Evolutionary conservation across 1,139 yeast species (phyloP).

Genomic region (Geotrichum citri-aurantii): DNA sequence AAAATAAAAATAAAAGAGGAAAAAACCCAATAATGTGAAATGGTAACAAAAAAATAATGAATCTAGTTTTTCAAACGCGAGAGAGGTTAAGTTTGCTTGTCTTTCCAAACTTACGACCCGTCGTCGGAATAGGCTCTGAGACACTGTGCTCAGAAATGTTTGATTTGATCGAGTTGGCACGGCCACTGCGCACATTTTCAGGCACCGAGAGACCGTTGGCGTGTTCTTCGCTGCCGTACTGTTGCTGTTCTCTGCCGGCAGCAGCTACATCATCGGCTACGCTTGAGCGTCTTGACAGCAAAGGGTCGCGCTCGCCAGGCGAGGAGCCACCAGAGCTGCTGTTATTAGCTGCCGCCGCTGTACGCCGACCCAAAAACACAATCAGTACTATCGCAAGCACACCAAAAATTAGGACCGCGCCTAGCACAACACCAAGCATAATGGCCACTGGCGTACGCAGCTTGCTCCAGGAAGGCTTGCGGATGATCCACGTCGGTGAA

Average conservation of each 20-base stretch:
- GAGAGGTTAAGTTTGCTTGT: background rate
- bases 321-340: background rate
- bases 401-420: conserved; percentile 31
- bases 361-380: conserved; percentile 22
- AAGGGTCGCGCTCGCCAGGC: conserved; percentile 1
- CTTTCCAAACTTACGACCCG: background rate
- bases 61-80: background rate
- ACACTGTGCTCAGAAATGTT: conserved; percentile 14
- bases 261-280: background rate
- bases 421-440: conserved; percentile 34
- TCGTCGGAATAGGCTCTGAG: conserved; percentile 14
- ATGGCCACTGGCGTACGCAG: conserved; percentile 32
- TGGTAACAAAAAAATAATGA: background rate
- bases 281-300: background rate
- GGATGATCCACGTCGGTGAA: conserved; percentile 50
- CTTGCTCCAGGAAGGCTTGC: background rate
- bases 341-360: conserved; percentile 2
- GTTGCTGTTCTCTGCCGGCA: background rate
- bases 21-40: background rate
- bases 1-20: background rate
- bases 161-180: conserved; percentile 9
- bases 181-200: background rate
- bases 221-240: background rate
- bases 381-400: conserved; percentile 23
- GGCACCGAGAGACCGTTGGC: background rate